Conservation (phyloP, 371 early-diverging fungal species). For the Mucor piriformis region DNA sequence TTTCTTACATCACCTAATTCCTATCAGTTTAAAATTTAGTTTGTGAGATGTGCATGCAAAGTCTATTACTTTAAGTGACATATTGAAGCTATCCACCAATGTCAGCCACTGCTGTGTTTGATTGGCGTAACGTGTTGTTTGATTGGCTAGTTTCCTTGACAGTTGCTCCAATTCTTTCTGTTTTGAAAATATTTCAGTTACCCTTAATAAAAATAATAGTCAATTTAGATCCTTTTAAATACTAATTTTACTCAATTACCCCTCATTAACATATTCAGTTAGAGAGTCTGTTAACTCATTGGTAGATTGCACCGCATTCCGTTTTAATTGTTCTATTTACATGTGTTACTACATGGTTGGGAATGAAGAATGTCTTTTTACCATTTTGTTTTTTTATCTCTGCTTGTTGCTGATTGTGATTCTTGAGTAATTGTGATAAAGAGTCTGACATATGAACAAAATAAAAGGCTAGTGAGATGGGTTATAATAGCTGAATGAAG, state of each 20-base stretch:
- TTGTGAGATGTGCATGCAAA: neutral
- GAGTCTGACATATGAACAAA: constrained; percentile 27
- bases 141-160: constrained; percentile 52
- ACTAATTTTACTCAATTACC: constrained; percentile 33
- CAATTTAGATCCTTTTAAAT: neutral
- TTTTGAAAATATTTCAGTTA: constrained; percentile 56
- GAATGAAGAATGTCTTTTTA: constrained; percentile 4
- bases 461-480: no score
- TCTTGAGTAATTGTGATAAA: constrained; percentile 44
- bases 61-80: constrained; percentile 57
- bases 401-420: constrained; percentile 49
- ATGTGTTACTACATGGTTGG: neutral
- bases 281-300: constrained; percentile 58
- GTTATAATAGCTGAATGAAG: no score
- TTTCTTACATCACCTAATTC: constrained; percentile 83
- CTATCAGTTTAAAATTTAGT: constrained; percentile 27
- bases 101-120: constrained; percentile 70
- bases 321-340: constrained; percentile 54
- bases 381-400: constrained; percentile 48
- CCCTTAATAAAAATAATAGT: constrained; percentile 28
- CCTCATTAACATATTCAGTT: constrained; percentile 58
- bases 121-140: constrained; percentile 51
- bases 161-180: constrained; percentile 70
- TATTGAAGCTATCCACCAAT: constrained; percentile 62
- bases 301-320: constrained; percentile 55